Base-by-base conservation (phyloP, 2,329 filamentous ascomycete species). In the Coniochaeta sp. region DNA sequence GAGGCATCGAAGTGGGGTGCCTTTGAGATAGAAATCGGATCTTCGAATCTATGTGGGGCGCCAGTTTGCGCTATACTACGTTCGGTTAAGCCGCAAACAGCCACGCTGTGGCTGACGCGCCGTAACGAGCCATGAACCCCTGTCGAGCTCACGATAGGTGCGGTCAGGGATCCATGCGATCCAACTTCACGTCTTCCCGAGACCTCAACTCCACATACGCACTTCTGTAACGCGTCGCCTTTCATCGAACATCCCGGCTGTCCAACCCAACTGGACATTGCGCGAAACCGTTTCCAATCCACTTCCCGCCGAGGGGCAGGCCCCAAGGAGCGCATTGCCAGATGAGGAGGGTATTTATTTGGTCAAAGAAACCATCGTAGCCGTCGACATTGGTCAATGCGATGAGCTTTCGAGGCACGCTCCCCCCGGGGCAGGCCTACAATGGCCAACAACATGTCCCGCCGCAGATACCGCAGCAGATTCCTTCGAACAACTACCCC, bases 381-480 rank as follows among this genome's bases (percentile, higher is more conserved):
- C n/a, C n/a, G n/a, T 26, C 22, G 22, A 24, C 38, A 24, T 42
- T 26, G 38, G 35, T 50, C 50, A 53, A 60, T 63, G 66, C 59
- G 57, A 69, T 73, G 66, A 69, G 63, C 59, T 68, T 63, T 61
- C 64, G 65, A 58, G 66, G 65, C 62, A 65, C 63, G 56, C 63
- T 70, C 65, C 69, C 70, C 61, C 63, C 68, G 56, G 68, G 68
- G 60, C 68, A 68, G 63, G 63, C 62, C 56, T 72, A 63, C 60
- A 61, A 65, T 55, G 67, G 63, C 62, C 69, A 72, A 58, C 64
- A 60, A 56, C 61, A 55, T 10, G 24, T 26, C 18, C 38, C 12
- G n/a, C 38, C 38, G 5, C 38, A 42, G 38, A 42, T 42, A 24
- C 14, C 20, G 18, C 38, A 18, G 20, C 38, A 24, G 52, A 50